Conservation (phyloP, 2,329 filamentous ascomycete species). For the Aspergillus flavus region DNA sequence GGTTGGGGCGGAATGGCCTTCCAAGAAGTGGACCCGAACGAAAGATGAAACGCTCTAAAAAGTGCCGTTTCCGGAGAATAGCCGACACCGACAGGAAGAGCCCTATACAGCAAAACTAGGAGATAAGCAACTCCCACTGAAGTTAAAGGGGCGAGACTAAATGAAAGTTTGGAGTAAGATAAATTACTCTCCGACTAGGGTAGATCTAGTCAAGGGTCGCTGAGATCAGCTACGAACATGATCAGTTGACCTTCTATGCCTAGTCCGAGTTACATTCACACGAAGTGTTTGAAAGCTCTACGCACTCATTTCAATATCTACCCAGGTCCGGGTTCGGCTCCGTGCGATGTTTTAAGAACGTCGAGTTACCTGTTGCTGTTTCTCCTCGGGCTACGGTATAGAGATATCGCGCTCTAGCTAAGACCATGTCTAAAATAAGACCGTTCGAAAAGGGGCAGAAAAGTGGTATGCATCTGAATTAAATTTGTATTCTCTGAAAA, state of each 20-base stretch:
- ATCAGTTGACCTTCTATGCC: background rate
- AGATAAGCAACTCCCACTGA: background rate
- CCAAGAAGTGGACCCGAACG: background rate
- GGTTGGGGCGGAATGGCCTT: background rate
- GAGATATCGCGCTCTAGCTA: background rate
- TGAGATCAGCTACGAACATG: background rate
- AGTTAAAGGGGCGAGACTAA: background rate
- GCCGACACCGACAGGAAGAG: background rate
- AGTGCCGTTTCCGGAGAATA: conserved; percentile 2
- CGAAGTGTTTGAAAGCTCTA: background rate
- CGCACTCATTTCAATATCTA: background rate
- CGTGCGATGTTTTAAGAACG: background rate
- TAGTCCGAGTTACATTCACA: background rate
- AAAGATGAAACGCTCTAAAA: conserved; percentile 7
- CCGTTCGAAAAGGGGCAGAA: background rate
- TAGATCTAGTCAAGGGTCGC: background rate
- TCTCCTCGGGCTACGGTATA: background rate
- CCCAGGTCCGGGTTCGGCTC: background rate
- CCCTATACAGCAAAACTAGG: background rate
- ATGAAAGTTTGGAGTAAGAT: background rate
- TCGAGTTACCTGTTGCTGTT: background rate
- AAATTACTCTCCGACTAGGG: background rate
- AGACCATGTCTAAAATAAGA: background rate
- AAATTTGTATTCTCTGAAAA: conserved; percentile 6
- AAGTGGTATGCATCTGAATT: background rate